Evolutionary conservation across 2,329 filamentous ascomycete genomes (phyloP).

Genomic region (Sphaerostilbella broomeana): DNA sequence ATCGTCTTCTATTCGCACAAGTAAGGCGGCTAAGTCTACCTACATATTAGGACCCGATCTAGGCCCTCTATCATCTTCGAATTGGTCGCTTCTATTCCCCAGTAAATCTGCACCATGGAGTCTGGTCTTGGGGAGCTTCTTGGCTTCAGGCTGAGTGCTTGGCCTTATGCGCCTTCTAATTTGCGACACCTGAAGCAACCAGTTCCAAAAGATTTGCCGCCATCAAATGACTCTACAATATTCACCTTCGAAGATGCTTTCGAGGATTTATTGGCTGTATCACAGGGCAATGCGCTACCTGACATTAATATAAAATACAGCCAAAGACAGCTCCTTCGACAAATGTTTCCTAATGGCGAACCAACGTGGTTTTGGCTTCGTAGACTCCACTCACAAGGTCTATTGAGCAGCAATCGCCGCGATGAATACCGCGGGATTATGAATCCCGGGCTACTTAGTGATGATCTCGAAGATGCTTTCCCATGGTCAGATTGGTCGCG

Average conservation of each 20-base stretch:
- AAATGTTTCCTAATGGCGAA: constrained; percentile 35
- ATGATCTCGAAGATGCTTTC: constrained; percentile 2
- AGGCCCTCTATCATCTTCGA: no score
- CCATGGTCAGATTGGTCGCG: constrained; percentile 21
- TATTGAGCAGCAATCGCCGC: constrained; percentile 16
- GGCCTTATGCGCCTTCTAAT: constrained; percentile 25
- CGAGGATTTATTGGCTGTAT: constrained; percentile 48
- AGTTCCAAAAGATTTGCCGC: constrained; percentile 37
- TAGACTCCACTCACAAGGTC: constrained; percentile 30
- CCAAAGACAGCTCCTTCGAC: constrained; percentile 30
- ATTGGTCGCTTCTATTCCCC: no score
- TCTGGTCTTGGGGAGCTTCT: no score
- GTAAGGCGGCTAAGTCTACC: constrained; percentile 2
- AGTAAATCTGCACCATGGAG: no score
- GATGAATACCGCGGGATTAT: constrained; percentile 3
- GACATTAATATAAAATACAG: constrained; percentile 32
- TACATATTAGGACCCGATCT: no score
- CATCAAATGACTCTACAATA: constrained; percentile 27
- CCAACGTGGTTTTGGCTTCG: constrained; percentile 37
- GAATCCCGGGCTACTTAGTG: neutral
- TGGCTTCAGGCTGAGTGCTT: no score
- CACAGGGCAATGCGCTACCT: constrained; percentile 35
- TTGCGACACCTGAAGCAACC: constrained; percentile 43
- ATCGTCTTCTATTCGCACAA: constrained; percentile 12
- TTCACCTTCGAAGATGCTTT: constrained; percentile 53